Evolutionary conservation across 306 rosid species (phyloP).

Genomic region (Betula pendula): DNA sequence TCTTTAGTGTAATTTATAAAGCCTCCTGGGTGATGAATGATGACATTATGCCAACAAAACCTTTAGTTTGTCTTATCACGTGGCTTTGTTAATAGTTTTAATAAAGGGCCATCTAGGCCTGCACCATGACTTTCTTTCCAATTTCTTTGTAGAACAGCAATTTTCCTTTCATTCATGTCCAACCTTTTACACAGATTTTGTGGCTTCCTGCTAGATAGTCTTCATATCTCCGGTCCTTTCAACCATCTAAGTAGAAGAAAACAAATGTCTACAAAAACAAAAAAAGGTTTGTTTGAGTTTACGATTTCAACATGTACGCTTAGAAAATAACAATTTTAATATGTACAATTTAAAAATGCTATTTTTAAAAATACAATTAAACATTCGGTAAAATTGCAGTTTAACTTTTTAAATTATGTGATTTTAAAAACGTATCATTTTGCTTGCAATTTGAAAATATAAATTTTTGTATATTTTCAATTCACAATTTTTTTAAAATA

Average conservation of each 20-base stretch:
- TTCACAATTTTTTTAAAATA: too few relatives aligned
- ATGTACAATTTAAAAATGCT: too few relatives aligned
- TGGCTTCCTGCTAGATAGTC: background rate
- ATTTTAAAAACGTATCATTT: too few relatives aligned
- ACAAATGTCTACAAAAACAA: background rate
- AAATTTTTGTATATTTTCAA: too few relatives aligned
- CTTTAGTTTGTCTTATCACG: background rate
- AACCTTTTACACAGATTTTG: background rate
- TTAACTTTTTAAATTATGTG: too few relatives aligned
- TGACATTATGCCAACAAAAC: background rate
- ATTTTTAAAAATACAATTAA: too few relatives aligned
- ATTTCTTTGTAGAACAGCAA: background rate
- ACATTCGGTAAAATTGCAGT: too few relatives aligned
- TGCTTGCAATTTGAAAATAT: too few relatives aligned
- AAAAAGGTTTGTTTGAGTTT: too few relatives aligned
- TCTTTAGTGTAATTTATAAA: background rate
- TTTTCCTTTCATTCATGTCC: background rate
- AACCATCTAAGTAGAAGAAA: background rate
- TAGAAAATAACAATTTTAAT: too few relatives aligned
- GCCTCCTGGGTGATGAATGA: background rate
- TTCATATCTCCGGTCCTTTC: background rate
- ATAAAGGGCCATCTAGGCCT: background rate
- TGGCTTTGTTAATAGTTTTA: background rate
- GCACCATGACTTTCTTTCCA: background rate
- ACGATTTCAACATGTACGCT: too few relatives aligned